Evolutionary conservation across 352 stramenopile genomes (phyloP).

Genomic region (Phytophthora palmivora): DNA sequence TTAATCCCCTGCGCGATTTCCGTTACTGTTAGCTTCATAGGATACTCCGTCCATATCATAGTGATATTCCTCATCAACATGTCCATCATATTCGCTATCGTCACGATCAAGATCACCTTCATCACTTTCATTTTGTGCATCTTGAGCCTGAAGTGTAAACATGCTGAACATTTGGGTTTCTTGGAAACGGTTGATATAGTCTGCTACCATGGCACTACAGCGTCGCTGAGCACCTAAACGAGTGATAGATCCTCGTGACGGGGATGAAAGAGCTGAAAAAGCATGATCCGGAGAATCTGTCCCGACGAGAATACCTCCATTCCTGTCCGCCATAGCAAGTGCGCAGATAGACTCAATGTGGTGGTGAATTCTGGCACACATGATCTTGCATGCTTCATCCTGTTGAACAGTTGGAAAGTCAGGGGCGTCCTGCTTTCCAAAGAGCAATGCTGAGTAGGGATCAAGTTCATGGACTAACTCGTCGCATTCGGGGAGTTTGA

Average conservation of each 20-base stretch:
- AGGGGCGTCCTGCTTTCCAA: constrained; percentile 53
- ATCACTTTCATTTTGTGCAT: constrained; percentile 36
- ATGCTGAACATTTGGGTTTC: constrained; percentile 89
- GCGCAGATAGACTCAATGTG: constrained; percentile 72
- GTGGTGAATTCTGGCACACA: constrained; percentile 64
- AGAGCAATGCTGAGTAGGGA: constrained; percentile 57
- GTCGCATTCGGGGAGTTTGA: constrained; percentile 80
- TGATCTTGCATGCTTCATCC: constrained; percentile 73
- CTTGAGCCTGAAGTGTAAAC: constrained; percentile 56
- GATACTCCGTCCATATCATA: constrained; percentile 6
- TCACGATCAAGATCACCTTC: constrained; percentile 39
- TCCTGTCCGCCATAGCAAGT: constrained; percentile 48
- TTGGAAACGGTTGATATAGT: constrained; percentile 74
- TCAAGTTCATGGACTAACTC: constrained; percentile 75
- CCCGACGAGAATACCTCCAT: constrained; percentile 20
- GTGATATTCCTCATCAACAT: constrained; percentile 35
- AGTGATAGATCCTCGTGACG: constrained; percentile 21
- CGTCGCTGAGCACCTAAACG: constrained; percentile 28
- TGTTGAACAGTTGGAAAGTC: constrained; percentile 79
- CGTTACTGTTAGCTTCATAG: no score
- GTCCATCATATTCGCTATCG: constrained; percentile 37
- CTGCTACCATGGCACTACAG: constrained; percentile 58
- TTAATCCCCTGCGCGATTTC: no score
- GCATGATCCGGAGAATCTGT: constrained; percentile 20
- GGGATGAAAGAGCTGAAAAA: constrained; percentile 9